Base-by-base conservation (phyloP, 2,329 filamentous ascomycete species). In the Curvularia lunata region DNA sequence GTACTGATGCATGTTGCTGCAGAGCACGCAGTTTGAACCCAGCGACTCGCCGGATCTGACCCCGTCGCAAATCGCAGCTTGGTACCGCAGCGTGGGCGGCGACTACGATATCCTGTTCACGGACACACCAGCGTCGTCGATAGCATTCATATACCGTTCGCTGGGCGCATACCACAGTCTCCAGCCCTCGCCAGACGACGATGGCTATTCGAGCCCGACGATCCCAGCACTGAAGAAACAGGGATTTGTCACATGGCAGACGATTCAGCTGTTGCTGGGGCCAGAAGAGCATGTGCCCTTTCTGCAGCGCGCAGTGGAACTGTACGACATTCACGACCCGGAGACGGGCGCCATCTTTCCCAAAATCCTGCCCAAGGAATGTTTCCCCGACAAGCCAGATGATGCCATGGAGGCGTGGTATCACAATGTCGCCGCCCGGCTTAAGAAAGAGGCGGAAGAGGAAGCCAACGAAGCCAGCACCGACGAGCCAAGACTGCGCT, bases 181-280 rank as follows among this genome's bases (percentile, higher is more conserved):
- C 27, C 91, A 96, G 66, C 91, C 91, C 1, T 86, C 86, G 1
- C 76, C 77, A 47, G 85, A 86, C 38, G 74, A 76, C 46, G 84
- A 88, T 67, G 86, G 91, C 62, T 97, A 91, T 74, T 85, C 84
- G 3, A 82, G 88, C 0, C 95, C 94, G 0, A 87, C 85, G 0
- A 85, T 97, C 41, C 95, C 95, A 0, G 91, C 92, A 13, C 80
- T 99, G 54, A 96, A 94, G 34, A 82, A 85, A 0, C 86, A 87
- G 70, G 95, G 95, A 40, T 99, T 96, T 75, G 91, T 94, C 42
- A 88, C 91, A 74, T 99, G 94, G 94, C 90, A 97, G 80, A 92
- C 91, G 0, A 90, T 98, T 54, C 92, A 98, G 78, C 84, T 97
- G 21, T 81, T 98, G 34, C 84, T 98, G 1, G 91, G 88, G 1